Evolutionary conservation across 192 early-diverging fungal genomes (phyloP), one percentile per base, ranked within the genome.

Genomic region (Ramicandelaber brevisporus): DNA sequence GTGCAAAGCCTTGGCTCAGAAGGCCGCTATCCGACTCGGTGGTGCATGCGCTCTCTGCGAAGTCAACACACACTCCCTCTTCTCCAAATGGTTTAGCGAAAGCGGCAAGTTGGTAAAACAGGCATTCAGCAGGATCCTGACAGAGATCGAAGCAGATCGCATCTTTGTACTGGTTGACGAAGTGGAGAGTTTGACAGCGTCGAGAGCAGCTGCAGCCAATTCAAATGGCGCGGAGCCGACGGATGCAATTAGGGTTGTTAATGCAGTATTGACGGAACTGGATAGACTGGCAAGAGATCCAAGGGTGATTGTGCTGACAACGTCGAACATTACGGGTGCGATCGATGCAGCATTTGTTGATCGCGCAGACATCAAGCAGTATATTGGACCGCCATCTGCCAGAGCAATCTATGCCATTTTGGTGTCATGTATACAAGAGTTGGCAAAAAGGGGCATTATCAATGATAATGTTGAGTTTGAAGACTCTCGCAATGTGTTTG

Each of bases 71-170:
- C 71, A 73, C 40, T 63, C 59, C 18, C 27, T 79, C 13, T 76
- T 79, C 33, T 70, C 65, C 29, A 79, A 79, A 38, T 79, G 64
- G 53, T 79, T 69, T 39, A 63, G 67, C 5, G 74, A 78, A 41
- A 55, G 48, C 14, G 71, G 65, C 7, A 78, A 78, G 36, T 43
- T 72, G 30, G 67, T 75, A 9, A 45, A 59, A 31, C 50, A 59
- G 29, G 43, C 71, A 51, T 79, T 70, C 52, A 25, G 43, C 14
- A 43, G 52, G 23, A 53, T 79, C 11, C 50, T 57, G 38, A 49
- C 53, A 7, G 35, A 68, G 27, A 40, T 59, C 3, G 62, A 70
- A 2, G 56, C 61, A 32, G 52, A 55, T 1, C 53, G 61, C 26
- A 37, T 43, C 1, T 70, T 75, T 43, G 60, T 79, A 2, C 10